Conservation (phyloP, 768 basidiomycete genomes). For the Agrocybe praecox region DNA sequence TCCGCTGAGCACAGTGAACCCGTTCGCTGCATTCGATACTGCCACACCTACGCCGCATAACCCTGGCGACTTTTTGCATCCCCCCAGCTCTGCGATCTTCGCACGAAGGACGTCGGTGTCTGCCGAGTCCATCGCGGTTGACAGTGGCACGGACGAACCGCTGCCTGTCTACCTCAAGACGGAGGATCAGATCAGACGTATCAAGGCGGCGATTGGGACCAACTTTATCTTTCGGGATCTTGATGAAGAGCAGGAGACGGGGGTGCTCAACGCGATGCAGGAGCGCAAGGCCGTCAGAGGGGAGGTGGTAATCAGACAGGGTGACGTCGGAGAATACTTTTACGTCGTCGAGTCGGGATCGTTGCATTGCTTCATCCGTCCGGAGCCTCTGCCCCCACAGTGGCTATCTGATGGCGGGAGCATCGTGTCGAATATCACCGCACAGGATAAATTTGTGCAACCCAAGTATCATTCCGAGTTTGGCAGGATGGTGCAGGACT, state of each 20-base stretch:
- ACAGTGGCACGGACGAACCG: slow-evolving; percentile 63
- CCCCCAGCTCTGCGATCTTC: slow-evolving; percentile 76
- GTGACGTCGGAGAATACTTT: slow-evolving; percentile 96
- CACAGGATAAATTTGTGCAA: slow-evolving; percentile 59
- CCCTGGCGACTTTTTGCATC: slow-evolving; percentile 69
- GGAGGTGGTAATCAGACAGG: slow-evolving; percentile 95
- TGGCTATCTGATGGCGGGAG: slow-evolving; percentile 47
- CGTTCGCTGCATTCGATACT: slow-evolving; percentile 56
- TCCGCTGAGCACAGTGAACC: slow-evolving; percentile 52
- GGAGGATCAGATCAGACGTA: slow-evolving; percentile 81
- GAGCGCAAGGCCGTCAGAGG: slow-evolving; percentile 72
- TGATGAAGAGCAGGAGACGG: slow-evolving; percentile 93
- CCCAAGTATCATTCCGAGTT: slow-evolving; percentile 69
- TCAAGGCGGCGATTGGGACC: slow-evolving; percentile 82
- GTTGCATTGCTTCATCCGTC: slow-evolving; percentile 80
- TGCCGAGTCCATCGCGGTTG: slow-evolving; percentile 92
- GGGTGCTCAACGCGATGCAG: slow-evolving; percentile 94
- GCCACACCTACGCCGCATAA: slow-evolving; percentile 49
- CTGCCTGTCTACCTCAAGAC: slow-evolving; percentile 81
- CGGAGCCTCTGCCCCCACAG: slow-evolving; percentile 63
- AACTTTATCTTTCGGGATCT: slow-evolving; percentile 97
- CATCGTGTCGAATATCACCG: slow-evolving; percentile 37
- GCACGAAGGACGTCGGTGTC: slow-evolving; percentile 93
- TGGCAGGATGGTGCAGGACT: slow-evolving; percentile 84
- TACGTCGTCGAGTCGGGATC: slow-evolving; percentile 94